A percentile compares a stretch with the other conserved stretches of the same genome.
These are phyloP conservation scores for Chlorella sp. DNA, from an alignment of 139 green algal genomes.

Conservation along the genomic window DNA sequence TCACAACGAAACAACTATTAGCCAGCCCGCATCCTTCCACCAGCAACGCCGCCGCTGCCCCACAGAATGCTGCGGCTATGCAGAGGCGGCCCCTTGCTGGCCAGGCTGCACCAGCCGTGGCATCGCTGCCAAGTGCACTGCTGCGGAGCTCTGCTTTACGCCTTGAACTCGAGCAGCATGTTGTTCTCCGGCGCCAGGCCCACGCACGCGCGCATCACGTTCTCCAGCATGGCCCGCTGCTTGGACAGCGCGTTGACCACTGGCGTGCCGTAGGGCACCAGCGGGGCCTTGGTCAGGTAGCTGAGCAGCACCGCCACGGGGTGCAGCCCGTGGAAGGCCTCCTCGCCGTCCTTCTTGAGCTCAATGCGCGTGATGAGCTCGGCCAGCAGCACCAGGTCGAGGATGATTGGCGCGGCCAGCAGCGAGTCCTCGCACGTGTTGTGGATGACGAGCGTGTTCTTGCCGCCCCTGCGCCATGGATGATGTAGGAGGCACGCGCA, in stretches of 20 bases:
- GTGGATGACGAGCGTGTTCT: constrained; percentile 98
- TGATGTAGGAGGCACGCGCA: neutral
- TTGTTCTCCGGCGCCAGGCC: constrained; percentile 94
- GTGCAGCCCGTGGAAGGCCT: constrained; percentile 77
- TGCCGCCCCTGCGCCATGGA: constrained; percentile 69
- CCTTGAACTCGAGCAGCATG: constrained; percentile 92
- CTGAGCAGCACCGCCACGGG: constrained; percentile 88
- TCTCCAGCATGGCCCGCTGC: constrained; percentile 98
- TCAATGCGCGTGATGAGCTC: constrained; percentile 91
- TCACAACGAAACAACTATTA: too few relatives aligned
- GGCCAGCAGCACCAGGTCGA: constrained; percentile 95
- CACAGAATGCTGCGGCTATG: too few relatives aligned
- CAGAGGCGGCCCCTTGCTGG: too few relatives aligned
- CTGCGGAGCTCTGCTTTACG: too few relatives aligned
- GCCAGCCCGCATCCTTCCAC: too few relatives aligned
- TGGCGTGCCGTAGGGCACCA: constrained; percentile 82
- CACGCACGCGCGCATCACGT: constrained; percentile 92
- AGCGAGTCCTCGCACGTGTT: constrained; percentile 99
- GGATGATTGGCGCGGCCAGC: constrained; percentile 96
- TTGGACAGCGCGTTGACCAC: constrained; percentile 96
- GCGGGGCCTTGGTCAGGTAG: constrained; percentile 93
- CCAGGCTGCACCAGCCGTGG: too few relatives aligned
- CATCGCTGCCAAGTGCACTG: too few relatives aligned
- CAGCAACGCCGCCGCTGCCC: too few relatives aligned
- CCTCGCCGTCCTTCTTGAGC: constrained; percentile 44